phyloP scores from a whole-genome alignment of 306 rosid genomes.

The Cicer pinnatifidum region DNA sequence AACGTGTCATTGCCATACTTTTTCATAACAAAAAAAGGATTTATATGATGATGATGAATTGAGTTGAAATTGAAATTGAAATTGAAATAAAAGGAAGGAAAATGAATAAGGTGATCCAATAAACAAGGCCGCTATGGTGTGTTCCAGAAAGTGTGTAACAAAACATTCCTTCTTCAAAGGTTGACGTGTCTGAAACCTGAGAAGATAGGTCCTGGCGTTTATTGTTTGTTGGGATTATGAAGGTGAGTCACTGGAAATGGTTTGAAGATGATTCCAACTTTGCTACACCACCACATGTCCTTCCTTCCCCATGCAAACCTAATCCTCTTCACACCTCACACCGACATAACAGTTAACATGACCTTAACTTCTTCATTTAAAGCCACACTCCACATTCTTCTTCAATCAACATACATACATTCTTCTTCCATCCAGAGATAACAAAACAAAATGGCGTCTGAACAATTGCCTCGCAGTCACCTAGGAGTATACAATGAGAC shows the following conservation, averaged over 20 bases:
- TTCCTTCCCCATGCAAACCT: slow-evolving; percentile 57
- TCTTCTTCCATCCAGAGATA: background rate
- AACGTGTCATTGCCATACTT: no score
- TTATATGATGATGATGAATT: no score
- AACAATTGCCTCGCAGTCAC: slow-evolving; percentile 48
- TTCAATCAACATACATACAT: background rate
- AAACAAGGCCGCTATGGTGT: background rate
- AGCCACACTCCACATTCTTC: background rate
- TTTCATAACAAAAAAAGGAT: no score
- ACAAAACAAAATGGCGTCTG: slow-evolving; percentile 65
- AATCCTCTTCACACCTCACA: slow-evolving; percentile 48
- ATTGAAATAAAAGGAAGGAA: no score
- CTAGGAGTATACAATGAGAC: slow-evolving; percentile 38
- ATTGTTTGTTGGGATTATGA: background rate
- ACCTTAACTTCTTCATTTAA: slow-evolving; percentile 34
- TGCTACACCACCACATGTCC: slow-evolving; percentile 53
- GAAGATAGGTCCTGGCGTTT: background rate
- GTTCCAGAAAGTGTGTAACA: background rate
- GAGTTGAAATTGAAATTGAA: no score
- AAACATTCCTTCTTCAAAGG: background rate
- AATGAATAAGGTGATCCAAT: background rate
- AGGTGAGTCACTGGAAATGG: slow-evolving; percentile 45
- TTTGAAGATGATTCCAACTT: background rate
- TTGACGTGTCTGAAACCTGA: background rate
- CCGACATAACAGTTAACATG: background rate